These are phyloP conservation scores for Suhomyces coccinellae DNA, from an alignment of 1,139 yeast genomes.

Conservation along the genomic window DNA sequence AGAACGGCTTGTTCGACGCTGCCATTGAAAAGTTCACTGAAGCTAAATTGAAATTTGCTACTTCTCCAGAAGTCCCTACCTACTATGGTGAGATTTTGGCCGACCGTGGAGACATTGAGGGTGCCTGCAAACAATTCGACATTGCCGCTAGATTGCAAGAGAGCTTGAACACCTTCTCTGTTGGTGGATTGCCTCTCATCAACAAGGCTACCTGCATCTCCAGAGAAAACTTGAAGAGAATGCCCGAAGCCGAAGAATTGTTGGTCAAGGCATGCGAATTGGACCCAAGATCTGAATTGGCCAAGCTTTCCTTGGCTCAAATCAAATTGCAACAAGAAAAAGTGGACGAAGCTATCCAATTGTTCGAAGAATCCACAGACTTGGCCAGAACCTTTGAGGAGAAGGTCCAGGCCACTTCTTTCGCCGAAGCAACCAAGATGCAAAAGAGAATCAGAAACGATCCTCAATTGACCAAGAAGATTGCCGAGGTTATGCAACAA, in stretches of 20 bases:
- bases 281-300: conserved; percentile 88
- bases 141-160: conserved; percentile 81
- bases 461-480: conserved; percentile 53
- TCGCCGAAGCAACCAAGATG: conserved; percentile 88
- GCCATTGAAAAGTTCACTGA: conserved; percentile 71
- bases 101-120: conserved; percentile 71
- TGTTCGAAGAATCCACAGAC: conserved; percentile 79
- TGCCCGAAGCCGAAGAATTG: conserved; percentile 64
- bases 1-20: conserved; percentile 61
- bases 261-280: conserved; percentile 75
- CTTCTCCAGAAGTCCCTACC: conserved; percentile 89
- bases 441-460: conserved; percentile 72
- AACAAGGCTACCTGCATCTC: conserved; percentile 82
- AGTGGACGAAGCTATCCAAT: conserved; percentile 75
- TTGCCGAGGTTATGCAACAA: conserved; percentile 46
- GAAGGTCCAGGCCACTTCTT: conserved; percentile 86
- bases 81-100: conserved; percentile 93
- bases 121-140: conserved; percentile 84
- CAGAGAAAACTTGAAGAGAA: conserved; percentile 54
- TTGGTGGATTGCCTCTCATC: conserved; percentile 88
- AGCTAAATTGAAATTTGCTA: conserved; percentile 77
- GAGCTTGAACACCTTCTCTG: conserved; percentile 57
- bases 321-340: conserved; percentile 80
- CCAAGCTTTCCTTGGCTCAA: conserved; percentile 88
- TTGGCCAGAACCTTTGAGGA: conserved; percentile 85